These are phyloP conservation scores for Danielozyma ontarioensis DNA, from an alignment of 805 yeast genomes.

Conservation along the genomic window DNA sequence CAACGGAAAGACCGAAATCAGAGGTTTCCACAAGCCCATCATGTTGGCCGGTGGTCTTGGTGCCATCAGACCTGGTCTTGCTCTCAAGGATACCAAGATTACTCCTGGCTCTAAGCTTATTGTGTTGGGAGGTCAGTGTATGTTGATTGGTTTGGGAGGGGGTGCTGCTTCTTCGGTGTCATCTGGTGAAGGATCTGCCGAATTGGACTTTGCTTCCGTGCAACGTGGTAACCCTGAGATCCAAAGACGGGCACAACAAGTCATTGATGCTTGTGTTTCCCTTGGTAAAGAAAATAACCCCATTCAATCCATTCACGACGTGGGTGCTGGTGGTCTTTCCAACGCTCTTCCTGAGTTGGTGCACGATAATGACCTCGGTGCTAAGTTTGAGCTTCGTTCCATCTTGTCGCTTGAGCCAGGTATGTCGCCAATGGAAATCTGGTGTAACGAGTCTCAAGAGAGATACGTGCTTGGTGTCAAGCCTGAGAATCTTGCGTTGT, in stretches of 20 bases:
- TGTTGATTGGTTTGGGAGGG: conserved; percentile 98
- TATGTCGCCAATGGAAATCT: conserved; percentile 99
- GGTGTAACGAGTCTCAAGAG: conserved; percentile 99
- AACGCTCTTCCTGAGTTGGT: conserved; percentile 97
- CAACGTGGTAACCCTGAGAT: conserved; percentile 99
- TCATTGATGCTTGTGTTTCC: conserved; percentile 88
- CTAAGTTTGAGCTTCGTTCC: conserved; percentile 83
- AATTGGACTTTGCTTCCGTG: conserved; percentile 95
- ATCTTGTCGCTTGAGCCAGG: conserved; percentile 91
- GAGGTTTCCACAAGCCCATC: conserved; percentile 98
- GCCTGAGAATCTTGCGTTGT: conserved; percentile 64
- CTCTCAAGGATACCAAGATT: conserved; percentile 80
- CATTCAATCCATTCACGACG: conserved; percentile 94
- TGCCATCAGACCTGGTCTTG: conserved; percentile 87
- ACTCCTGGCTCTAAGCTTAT: conserved; percentile 89
- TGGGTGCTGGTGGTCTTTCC: conserved; percentile 98
- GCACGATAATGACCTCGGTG: conserved; percentile 96
- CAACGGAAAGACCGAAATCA: conserved; percentile 62
- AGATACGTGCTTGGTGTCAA: conserved; percentile 93
- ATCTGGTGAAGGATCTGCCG: conserved; percentile 96
- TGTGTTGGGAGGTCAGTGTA: conserved; percentile 95
- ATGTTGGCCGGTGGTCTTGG: conserved; percentile 99
- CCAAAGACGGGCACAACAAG: conserved; percentile 99
- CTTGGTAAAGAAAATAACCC: conserved; percentile 63
- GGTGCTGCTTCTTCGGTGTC: conserved; percentile 98